Evolutionary conservation across 2,329 filamentous ascomycete species (phyloP).

Genomic region (Ophiostoma perfectum): DNA sequence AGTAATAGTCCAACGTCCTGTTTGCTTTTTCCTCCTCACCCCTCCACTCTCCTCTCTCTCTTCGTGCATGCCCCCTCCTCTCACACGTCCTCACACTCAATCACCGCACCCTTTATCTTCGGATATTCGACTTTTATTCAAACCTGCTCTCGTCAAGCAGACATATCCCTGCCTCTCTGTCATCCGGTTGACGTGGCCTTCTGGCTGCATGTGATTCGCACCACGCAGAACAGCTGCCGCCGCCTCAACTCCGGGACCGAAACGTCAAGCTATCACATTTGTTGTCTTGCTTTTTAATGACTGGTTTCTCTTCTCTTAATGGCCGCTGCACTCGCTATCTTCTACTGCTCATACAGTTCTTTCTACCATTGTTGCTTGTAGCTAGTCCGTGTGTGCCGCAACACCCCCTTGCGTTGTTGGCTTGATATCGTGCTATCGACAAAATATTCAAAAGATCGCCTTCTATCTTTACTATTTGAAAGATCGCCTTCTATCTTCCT

Average conservation of each 20-base stretch:
- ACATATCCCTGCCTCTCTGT: too few species aligned
- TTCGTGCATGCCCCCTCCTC: not conserved
- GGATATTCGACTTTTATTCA: not conserved
- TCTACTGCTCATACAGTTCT: not conserved
- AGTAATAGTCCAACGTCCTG: not conserved
- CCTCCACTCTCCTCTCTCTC: not conserved
- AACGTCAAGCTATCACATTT: not conserved
- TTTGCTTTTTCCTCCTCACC: slow-evolving; percentile 3
- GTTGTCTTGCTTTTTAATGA: not conserved
- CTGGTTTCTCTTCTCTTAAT: not conserved
- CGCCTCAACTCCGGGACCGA: not conserved
- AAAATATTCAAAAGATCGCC: not conserved
- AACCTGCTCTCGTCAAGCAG: not conserved
- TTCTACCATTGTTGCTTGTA: not conserved
- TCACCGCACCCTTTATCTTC: not conserved
- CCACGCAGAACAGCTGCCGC: not conserved
- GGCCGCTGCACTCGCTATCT: not conserved
- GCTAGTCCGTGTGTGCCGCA: not conserved
- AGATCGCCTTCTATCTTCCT: not conserved
- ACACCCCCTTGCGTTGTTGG: not conserved
- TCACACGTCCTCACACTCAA: not conserved
- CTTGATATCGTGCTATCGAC: not conserved
- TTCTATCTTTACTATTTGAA: not conserved
- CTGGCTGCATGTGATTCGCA: not conserved
- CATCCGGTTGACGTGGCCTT: not conserved